These are phyloP conservation scores for Cystoisospora suis DNA, from an alignment of 169 alveolate species.

Conservation along the genomic window DNA sequence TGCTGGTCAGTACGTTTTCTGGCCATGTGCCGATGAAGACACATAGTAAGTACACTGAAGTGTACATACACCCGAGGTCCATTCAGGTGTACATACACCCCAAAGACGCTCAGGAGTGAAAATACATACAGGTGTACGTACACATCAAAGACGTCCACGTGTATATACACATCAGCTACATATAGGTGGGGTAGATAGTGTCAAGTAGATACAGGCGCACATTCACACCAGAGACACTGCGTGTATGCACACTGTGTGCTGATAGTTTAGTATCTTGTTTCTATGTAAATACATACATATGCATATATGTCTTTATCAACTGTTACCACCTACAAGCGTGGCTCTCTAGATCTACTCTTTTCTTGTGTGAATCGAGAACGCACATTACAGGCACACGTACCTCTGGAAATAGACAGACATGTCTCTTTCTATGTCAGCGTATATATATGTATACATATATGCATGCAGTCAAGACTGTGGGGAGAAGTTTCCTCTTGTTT, in stretches of 20 bases:
- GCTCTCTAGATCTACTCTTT: neutral
- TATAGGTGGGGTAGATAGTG: neutral
- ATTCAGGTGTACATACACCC: too few relatives aligned
- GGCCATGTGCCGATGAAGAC: too few relatives aligned
- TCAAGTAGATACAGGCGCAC: neutral
- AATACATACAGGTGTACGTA: neutral
- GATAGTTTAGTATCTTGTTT: too few relatives aligned
- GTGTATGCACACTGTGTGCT: neutral
- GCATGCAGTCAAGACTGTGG: too few relatives aligned
- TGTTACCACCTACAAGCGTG: neutral
- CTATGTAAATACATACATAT: neutral
- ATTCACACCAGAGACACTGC: neutral
- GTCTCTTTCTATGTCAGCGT: too few relatives aligned
- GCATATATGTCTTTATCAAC: neutral
- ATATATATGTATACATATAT: too few relatives aligned
- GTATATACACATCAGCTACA: neutral
- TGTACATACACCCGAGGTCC: too few relatives aligned
- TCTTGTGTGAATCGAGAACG: neutral
- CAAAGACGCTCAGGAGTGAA: too few relatives aligned
- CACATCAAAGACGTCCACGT: neutral
- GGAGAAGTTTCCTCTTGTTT: too few relatives aligned
- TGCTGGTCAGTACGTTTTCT: too few relatives aligned
- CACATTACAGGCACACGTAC: neutral
- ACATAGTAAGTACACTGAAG: too few relatives aligned
- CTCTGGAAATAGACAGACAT: neutral